Base-by-base conservation (phyloP, 2,329 filamentous ascomycete genomes). In the Exophiala sideris region DNA sequence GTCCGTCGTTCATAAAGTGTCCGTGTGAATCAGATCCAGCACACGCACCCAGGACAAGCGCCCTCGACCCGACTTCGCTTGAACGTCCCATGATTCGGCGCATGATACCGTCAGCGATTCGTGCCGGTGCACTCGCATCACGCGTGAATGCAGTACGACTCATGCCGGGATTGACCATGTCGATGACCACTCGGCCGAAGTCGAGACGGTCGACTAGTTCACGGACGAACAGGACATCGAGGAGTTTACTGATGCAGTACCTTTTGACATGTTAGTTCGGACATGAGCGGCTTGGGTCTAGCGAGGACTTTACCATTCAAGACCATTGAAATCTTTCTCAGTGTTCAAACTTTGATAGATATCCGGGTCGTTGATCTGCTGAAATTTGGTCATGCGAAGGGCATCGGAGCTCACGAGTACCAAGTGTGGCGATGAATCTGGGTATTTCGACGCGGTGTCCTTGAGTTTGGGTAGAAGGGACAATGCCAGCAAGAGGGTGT, bases 401-500 rank as follows among this genome's bases (percentile, higher is more conserved):
- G 55, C 62, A 21, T 65, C 63, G 21, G 60, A 62, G 8, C 50
- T 53, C 3, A 66, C 52, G 38, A 67, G 54, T 6, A 53, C 54
- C 29, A 66, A 46, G 18, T 61, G 58, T 14, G 64, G 56, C 12
- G 40, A 48, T 18, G 51, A 46, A 9, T 54, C 46, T 14, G 45
- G 35, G 24, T 49, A 50, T 7, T 54, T 36, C 9, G 50, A 21
- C 18, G 64, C 60, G 1, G 63, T 59, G 18, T 58, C 50, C 8
- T 53, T 48, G 21, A 67, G 56, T 34, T 59, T 52, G 2, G 66
- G 63, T 3, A 67, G 40, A 8, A 67, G 34, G 0, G 60, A 51
- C 6, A 66, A 40, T 0, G 60, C 60, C 1, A 68, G 50, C 4
- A 68, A 55, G 4, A 63, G 57, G 0, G 65, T 68, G 55, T 57